phyloP scores from a whole-genome alignment of 164 flowering plant genomes.

The Houttuynia cordata region DNA sequence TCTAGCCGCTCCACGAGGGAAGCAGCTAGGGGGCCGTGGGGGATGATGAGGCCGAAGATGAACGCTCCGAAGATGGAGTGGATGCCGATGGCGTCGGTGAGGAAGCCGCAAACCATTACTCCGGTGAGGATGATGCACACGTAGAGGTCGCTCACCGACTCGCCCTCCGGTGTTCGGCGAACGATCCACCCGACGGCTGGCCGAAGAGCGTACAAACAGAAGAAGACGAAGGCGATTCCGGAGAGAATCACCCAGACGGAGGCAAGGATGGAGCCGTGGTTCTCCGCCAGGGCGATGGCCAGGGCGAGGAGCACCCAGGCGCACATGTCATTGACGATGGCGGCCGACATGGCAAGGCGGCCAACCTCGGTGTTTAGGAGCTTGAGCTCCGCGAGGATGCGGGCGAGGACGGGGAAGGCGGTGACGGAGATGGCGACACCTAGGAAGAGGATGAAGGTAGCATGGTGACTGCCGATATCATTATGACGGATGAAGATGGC shows the following conservation, averaged over 20 bases:
- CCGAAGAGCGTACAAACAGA: slow-evolving; percentile 17
- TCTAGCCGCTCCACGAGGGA: slow-evolving; percentile 29
- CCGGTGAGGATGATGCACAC: slow-evolving; percentile 23
- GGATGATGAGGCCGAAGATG: slow-evolving; percentile 37
- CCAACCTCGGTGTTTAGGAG: slow-evolving; percentile 14
- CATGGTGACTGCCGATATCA: slow-evolving; percentile 11
- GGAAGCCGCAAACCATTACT: slow-evolving; percentile 27
- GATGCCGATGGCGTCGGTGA: slow-evolving; percentile 35
- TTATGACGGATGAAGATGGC: slow-evolving; percentile 23
- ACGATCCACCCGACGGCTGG: slow-evolving; percentile 27
- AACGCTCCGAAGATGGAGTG: slow-evolving; percentile 44
- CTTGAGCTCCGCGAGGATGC: slow-evolving; percentile 11
- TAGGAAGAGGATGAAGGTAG: slow-evolving; percentile 22
- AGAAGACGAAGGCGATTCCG: slow-evolving; percentile 8
- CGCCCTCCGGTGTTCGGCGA: slow-evolving; percentile 17
- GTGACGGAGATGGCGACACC: slow-evolving; percentile 21
- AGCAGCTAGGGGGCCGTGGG: slow-evolving; percentile 26
- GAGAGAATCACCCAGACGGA: slow-evolving; percentile 6
- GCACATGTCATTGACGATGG: slow-evolving; percentile 11
- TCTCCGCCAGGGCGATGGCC: slow-evolving; percentile 10
- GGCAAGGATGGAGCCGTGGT: background rate
- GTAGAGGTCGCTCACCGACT: slow-evolving; percentile 19
- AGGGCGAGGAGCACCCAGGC: slow-evolving; percentile 19
- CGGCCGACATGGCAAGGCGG: slow-evolving; percentile 9
- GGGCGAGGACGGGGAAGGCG: slow-evolving; percentile 14